These are phyloP conservation scores for Thalassiosira mediterranea DNA, from an alignment of 352 stramenopile genomes.

Conservation along the genomic window DNA sequence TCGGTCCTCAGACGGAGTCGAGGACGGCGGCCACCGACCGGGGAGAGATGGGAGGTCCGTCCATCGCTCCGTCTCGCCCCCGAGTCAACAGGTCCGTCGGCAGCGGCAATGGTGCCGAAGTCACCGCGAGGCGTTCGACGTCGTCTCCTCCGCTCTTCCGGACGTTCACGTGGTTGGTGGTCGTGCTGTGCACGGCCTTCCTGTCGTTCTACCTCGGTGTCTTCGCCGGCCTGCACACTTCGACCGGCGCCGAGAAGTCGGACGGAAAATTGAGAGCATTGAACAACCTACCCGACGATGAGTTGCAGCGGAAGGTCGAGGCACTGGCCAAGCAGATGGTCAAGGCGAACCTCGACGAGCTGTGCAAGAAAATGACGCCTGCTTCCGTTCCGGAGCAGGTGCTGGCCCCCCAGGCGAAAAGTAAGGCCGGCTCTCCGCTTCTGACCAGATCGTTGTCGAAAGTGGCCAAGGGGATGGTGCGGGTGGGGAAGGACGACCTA, in stretches of 20 bases:
- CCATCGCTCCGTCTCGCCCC: not conserved
- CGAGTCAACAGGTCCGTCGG: not conserved
- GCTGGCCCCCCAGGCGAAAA: not conserved
- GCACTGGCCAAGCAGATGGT: slow-evolving; percentile 23
- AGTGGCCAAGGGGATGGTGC: slow-evolving; percentile 43
- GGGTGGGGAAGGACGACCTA: slow-evolving; percentile 53
- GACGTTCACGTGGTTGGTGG: slow-evolving; percentile 28
- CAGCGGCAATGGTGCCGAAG: not conserved
- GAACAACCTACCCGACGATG: slow-evolving; percentile 10
- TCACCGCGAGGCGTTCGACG: not conserved
- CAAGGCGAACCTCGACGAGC: slow-evolving; percentile 13
- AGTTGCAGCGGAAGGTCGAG: slow-evolving; percentile 31
- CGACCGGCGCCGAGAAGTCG: not conserved
- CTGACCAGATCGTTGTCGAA: slow-evolving; percentile 38
- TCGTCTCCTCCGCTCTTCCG: slow-evolving; percentile 4
- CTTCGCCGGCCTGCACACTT: slow-evolving; percentile 28
- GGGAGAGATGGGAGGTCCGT: not conserved
- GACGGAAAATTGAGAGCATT: not conserved
- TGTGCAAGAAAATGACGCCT: slow-evolving; percentile 17
- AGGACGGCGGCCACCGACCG: not conserved
- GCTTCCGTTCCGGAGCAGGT: not conserved
- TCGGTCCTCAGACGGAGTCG: not conserved
- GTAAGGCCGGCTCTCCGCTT: not conserved
- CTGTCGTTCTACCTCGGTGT: slow-evolving; percentile 44
- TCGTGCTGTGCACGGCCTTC: slow-evolving; percentile 28